phyloP scores from a whole-genome alignment of 345 rosid species.

The Eucalyptus pauciflora region DNA sequence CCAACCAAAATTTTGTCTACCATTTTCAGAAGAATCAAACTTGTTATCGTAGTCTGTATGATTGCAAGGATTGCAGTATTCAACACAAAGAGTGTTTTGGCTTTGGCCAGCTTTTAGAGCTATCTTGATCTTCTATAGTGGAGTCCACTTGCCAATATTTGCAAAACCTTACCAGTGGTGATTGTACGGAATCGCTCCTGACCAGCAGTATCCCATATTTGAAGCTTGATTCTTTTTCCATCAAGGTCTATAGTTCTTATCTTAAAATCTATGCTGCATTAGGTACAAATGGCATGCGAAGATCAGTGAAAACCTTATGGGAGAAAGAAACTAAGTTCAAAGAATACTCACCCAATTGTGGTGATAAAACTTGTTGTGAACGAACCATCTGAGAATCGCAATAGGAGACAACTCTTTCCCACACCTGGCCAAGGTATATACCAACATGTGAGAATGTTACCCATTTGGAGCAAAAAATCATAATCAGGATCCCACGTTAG shows the following conservation, averaged over 20 bases:
- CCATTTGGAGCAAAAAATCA: neutral
- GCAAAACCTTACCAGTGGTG: conserved; percentile 26
- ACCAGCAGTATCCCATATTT: conserved; percentile 50
- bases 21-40: neutral
- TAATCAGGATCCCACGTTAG: neutral
- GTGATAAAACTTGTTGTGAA: conserved; percentile 89
- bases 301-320: neutral
- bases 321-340: neutral
- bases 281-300: neutral
- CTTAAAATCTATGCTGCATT: conserved; percentile 37
- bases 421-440: conserved; percentile 41
- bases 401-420: conserved; percentile 81
- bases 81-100: neutral
- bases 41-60: neutral
- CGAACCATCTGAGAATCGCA: conserved; percentile 90
- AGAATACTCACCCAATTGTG: conserved; percentile 57
- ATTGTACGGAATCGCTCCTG: conserved; percentile 47
- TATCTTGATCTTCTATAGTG: neutral
- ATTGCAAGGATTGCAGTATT: neutral
- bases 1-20: neutral
- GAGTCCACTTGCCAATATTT: neutral
- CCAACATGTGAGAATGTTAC: neutral
- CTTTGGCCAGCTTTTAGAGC: neutral
- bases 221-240: conserved; percentile 38
- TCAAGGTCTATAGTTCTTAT: conserved; percentile 46